Percentiles rank a stretch among this genome's conserved stretches.
phyloP scores from a whole-genome alignment of 2,329 filamentous ascomycete species.

The Proliferodiscus dingleyae region DNA sequence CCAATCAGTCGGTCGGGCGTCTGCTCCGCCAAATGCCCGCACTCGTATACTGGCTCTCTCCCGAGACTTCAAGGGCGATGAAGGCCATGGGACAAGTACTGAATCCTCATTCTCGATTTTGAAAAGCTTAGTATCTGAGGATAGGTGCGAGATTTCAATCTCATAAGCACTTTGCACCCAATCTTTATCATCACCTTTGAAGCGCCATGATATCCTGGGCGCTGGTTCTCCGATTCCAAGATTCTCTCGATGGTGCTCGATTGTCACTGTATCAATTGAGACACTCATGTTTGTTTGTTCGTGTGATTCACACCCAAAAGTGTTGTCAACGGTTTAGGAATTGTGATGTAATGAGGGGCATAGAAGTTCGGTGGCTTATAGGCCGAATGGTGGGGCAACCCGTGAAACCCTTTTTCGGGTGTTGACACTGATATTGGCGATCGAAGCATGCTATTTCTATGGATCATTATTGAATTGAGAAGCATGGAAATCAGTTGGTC shows the following conservation, averaged over 20 bases:
- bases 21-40: constrained; percentile 22
- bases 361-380: too few species aligned
- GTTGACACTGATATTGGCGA: too few species aligned
- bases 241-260: constrained; percentile 27
- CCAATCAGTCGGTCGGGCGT: constrained; percentile 25
- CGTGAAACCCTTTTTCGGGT: too few species aligned
- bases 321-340: too few species aligned
- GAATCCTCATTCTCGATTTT: constrained; percentile 28
- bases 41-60: constrained; percentile 29
- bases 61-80: constrained; percentile 26
- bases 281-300: constrained; percentile 6
- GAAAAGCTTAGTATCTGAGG: constrained; percentile 4
- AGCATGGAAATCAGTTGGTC: too few species aligned
- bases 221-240: constrained; percentile 41
- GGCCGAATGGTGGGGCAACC: too few species aligned
- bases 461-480: too few species aligned
- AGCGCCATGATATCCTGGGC: constrained; percentile 45
- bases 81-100: constrained; percentile 42
- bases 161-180: constrained; percentile 43
- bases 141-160: constrained; percentile 35
- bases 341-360: too few species aligned
- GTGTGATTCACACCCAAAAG: too few species aligned
- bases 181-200: constrained; percentile 34
- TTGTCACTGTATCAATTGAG: constrained; percentile 5
- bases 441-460: too few species aligned